Conservation (phyloP, 1,284 basidiomycete genomes). For the Earliella scabrosa region DNA sequence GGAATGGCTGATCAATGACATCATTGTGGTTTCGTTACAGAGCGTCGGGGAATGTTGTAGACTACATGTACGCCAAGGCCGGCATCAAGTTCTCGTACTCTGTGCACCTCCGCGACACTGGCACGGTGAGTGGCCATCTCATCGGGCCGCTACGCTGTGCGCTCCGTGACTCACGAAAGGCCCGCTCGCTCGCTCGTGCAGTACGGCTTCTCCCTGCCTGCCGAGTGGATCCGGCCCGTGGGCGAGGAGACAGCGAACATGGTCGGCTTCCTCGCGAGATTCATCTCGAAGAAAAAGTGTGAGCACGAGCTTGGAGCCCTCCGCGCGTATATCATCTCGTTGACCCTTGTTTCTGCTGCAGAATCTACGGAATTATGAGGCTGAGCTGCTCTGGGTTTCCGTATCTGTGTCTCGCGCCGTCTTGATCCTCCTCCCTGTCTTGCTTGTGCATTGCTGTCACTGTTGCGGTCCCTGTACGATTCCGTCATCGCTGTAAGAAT, state of each 20-base stretch:
- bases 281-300: constrained; percentile 47
- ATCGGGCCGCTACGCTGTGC: neutral
- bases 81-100: constrained; percentile 80
- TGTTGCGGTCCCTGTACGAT: neutral
- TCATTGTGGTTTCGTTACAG: constrained; percentile 36
- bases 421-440: neutral
- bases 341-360: neutral
- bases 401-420: no score
- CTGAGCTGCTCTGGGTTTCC: no score
- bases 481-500: neutral
- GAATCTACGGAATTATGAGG: no score
- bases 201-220: constrained; percentile 83
- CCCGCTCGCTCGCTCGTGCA: constrained; percentile 36
- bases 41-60: constrained; percentile 75
- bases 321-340: neutral
- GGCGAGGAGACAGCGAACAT: constrained; percentile 77
- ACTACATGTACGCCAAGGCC: constrained; percentile 73
- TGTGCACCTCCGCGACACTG: constrained; percentile 81
- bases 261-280: constrained; percentile 68
- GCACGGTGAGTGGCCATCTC: constrained; percentile 59
- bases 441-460: neutral
- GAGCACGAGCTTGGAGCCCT: neutral
- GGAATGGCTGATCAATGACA: neutral
- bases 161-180: no score
- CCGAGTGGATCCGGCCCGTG: constrained; percentile 74